Evolutionary conservation across 176 grass and related monocot species (phyloP), one percentile per base, ranked within the genome.

Genomic region (Triticum timopheevii): DNA sequence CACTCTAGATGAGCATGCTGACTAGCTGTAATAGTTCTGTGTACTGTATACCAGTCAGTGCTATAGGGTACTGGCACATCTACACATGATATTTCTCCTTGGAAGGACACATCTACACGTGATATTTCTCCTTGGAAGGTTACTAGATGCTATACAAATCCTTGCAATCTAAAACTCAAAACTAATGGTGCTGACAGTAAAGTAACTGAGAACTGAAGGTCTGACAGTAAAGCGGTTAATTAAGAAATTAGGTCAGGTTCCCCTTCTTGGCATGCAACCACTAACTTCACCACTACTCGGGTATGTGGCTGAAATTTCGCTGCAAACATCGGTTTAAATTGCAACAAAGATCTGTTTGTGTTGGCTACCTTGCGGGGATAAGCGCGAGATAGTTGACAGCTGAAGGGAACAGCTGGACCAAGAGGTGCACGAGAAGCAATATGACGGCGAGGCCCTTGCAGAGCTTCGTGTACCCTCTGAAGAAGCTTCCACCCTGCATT

Each of bases 391-490:
- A 98, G 75, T 67, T 69, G 13, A 96, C 20, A 59, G 94, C 74
- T 31, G 88, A 83, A 11, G 97, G 97, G 79, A 98, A 93, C 42
- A 98, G 73, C 83, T 96, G 92, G 68, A 96, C 77, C 40, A 98
- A 80, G 74, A 88, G 82, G 87, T 90, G 93, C 77, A 93, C 89
- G 31, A 88, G 81, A 54, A 98, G 36, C 79, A 98, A 80, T 73
- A 98, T 69, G 28, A 98, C 85, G 22, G 90, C 87, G 17, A 98
- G 94, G 52, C 97, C 97, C 76, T 98, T 98, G 88, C 97, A 98
- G 38, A 98, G 82, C 77, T 90, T 91, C 6, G 97, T 98, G 82
- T 90, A 98, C 80, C 97, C 97, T 82, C 91, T 98, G 76, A 92
- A 91, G 85, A 96, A 94, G 64, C 87, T 88, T 52, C 80, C 86